Evolutionary conservation across 208 protist species (phyloP).

Genomic region (Trypanosoma vivax): DNA sequence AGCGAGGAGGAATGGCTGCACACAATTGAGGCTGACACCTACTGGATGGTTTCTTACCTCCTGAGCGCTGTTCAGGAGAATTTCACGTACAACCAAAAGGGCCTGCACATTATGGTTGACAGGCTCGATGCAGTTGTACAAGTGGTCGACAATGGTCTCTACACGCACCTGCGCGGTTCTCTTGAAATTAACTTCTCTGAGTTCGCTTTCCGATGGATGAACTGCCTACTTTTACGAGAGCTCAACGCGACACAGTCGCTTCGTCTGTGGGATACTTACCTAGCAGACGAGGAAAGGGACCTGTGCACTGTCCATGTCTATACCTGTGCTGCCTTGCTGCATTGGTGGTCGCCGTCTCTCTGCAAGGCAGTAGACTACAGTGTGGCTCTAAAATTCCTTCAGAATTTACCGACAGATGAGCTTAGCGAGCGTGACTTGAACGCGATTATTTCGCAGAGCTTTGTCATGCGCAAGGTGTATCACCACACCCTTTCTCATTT

Average conservation of each 20-base stretch:
- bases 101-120: slow-evolving; percentile 85
- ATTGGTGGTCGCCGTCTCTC: slow-evolving; percentile 53
- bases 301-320: slow-evolving; percentile 81
- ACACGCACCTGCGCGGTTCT: slow-evolving; percentile 38
- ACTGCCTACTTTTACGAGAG: slow-evolving; percentile 89
- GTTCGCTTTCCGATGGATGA: slow-evolving; percentile 91
- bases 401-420: slow-evolving; percentile 54
- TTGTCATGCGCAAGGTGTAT: slow-evolving; percentile 67
- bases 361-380: slow-evolving; percentile 46
- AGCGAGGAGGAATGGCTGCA: slow-evolving; percentile 40
- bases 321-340: slow-evolving; percentile 82
- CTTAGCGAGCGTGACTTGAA: slow-evolving; percentile 42
- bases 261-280: slow-evolving; percentile 85
- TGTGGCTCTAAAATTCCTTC: slow-evolving; percentile 60
- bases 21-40: slow-evolving; percentile 88
- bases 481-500: slow-evolving; percentile 30
- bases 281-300: slow-evolving; percentile 63
- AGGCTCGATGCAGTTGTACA: slow-evolving; percentile 63
- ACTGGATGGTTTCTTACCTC: slow-evolving; percentile 84
- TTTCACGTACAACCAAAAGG: slow-evolving; percentile 87
- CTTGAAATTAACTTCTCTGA: slow-evolving; percentile 65
- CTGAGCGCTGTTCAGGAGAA: slow-evolving; percentile 85
- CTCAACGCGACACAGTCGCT: slow-evolving; percentile 66
- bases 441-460: slow-evolving; percentile 55
- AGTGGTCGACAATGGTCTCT: slow-evolving; percentile 50